Percentiles rank a stretch among this genome's conserved stretches.
Evolutionary conservation across 2,329 filamentous ascomycete genomes (phyloP).

Genomic region (Chrysosporium keratinophilum): DNA sequence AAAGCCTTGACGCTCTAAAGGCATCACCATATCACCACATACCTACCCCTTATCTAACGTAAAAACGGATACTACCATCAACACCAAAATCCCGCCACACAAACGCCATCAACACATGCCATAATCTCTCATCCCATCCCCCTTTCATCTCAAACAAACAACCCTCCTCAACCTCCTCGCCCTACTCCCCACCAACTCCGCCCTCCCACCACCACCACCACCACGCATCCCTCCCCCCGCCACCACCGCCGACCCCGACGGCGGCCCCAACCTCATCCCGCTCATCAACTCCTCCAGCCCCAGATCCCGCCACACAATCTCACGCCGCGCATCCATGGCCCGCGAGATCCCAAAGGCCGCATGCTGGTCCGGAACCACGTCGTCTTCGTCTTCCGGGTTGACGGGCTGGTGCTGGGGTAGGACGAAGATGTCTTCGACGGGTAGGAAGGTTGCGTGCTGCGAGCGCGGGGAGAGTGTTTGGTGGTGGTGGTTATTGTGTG

Average conservation of each 20-base stretch:
- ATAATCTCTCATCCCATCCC: background rate
- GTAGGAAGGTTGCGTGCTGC: constrained; percentile 34
- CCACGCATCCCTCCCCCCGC: constrained; percentile 34
- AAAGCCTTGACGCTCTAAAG: background rate
- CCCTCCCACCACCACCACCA: constrained; percentile 32
- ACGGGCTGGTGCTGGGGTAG: constrained; percentile 51
- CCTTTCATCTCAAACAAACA: constrained; percentile 27
- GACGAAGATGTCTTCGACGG: constrained; percentile 53
- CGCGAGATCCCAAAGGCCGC: constrained; percentile 56
- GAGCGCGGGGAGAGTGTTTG: constrained; percentile 19
- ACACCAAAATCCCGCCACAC: background rate
- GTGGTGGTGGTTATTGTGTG: constrained; percentile 10
- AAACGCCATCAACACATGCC: background rate
- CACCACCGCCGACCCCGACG: constrained; percentile 18
- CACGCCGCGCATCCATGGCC: constrained; percentile 46
- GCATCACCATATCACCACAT: no score
- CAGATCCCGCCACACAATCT: constrained; percentile 50
- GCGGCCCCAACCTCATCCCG: constrained; percentile 16
- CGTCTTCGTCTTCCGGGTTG: constrained; percentile 58
- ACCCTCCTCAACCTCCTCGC: constrained; percentile 32
- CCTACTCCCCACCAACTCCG: constrained; percentile 20
- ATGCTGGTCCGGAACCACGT: constrained; percentile 57
- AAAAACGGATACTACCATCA: no score
- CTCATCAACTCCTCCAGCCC: constrained; percentile 45
- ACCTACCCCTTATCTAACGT: no score